These are phyloP conservation scores for Scleroderma bovista DNA, from an alignment of 768 basidiomycete genomes.

Conservation along the genomic window DNA sequence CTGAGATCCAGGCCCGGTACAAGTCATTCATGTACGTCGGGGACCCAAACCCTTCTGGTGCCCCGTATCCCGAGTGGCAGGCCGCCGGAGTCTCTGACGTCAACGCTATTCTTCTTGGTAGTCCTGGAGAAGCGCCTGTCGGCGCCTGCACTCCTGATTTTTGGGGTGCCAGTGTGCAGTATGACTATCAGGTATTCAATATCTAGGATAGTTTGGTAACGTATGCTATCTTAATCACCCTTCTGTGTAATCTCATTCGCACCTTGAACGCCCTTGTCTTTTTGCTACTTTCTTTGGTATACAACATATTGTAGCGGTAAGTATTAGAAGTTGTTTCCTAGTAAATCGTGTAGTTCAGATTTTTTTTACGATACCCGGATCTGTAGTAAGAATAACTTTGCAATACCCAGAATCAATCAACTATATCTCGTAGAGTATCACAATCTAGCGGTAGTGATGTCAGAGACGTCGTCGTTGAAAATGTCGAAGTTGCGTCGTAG, in stretches of 20 bases:
- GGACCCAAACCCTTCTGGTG: slow-evolving; percentile 51
- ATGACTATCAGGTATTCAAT: slow-evolving; percentile 66
- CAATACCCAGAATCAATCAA: too few relatives aligned
- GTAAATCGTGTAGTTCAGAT: not conserved
- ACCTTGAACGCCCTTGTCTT: not conserved
- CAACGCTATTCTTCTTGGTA: slow-evolving; percentile 58
- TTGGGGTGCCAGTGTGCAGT: slow-evolving; percentile 60
- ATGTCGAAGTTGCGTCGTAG: slow-evolving; percentile 64
- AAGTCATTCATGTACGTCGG: slow-evolving; percentile 58
- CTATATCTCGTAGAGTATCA: not conserved
- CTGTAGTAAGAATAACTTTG: too few relatives aligned
- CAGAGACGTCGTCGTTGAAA: slow-evolving; percentile 37
- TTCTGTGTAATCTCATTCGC: not conserved
- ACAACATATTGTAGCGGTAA: slow-evolving; percentile 2
- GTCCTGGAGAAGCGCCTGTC: slow-evolving; percentile 42
- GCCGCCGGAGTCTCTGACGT: slow-evolving; percentile 46
- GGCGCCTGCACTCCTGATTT: slow-evolving; percentile 61
- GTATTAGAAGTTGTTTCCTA: not conserved
- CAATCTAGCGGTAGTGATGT: not conserved
- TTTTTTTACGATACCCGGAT: not conserved
- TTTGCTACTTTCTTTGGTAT: not conserved
- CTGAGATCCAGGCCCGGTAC: slow-evolving; percentile 68
- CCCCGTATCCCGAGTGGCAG: slow-evolving; percentile 45
- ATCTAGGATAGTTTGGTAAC: slow-evolving; percentile 21
- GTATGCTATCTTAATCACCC: not conserved